phyloP scores from a whole-genome alignment of 805 yeast species.

The Sporopachydermia lactativora region DNA sequence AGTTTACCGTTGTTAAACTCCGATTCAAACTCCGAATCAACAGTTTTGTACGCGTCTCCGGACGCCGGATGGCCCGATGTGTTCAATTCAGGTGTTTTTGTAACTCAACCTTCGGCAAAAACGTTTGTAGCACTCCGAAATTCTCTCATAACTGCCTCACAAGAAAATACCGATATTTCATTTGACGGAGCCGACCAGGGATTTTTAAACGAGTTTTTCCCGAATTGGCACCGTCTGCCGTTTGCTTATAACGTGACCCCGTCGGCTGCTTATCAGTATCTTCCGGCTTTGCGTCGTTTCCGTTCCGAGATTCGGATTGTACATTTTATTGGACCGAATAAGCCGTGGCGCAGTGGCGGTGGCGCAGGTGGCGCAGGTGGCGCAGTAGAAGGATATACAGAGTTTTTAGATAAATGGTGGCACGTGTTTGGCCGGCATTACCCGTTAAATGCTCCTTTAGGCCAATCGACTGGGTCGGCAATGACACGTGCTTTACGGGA shows the following conservation, averaged over 20 bases:
- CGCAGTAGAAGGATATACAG: constrained; percentile 4
- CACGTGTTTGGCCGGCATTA: constrained; percentile 53
- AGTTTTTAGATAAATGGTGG: constrained; percentile 12
- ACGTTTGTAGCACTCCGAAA: constrained; percentile 28
- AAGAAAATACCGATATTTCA: constrained; percentile 19
- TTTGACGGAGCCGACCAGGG: constrained; percentile 96
- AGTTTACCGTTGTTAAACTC: constrained; percentile 9
- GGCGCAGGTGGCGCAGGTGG: not conserved
- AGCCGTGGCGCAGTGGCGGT: constrained; percentile 22
- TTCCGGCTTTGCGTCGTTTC: constrained; percentile 54
- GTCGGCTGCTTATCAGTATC: constrained; percentile 47
- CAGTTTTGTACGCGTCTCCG: constrained; percentile 14
- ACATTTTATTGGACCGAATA: constrained; percentile 24
- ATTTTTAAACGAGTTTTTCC: constrained; percentile 60
- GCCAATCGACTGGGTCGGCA: not conserved
- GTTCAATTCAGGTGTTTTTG: constrained; percentile 69
- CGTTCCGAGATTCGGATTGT: constrained; percentile 22
- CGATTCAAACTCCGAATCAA: too few relatives aligned
- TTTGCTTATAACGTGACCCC: constrained; percentile 77
- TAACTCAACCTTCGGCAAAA: constrained; percentile 35
- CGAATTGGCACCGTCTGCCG: constrained; percentile 58
- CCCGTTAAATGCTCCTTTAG: constrained; percentile 22
- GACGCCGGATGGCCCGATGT: constrained; percentile 91
- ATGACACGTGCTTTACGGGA: not conserved
- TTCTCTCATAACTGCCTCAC: constrained; percentile 15